Evolutionary conservation across 345 rosid genomes (phyloP), one percentile per base, ranked within the genome.

Genomic region (Punica granatum): DNA sequence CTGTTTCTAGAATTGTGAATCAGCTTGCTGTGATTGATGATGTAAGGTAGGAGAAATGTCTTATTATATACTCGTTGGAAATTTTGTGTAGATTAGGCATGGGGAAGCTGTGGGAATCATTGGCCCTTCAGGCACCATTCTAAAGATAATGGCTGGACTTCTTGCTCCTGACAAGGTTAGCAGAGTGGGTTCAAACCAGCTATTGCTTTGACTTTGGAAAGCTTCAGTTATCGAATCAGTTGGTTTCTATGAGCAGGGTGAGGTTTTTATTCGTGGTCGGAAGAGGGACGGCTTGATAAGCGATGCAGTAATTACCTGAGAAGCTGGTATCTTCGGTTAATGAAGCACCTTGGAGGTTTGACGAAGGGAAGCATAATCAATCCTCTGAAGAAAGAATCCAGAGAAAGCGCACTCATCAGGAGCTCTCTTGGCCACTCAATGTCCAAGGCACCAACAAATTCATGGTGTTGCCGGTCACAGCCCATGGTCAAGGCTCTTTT

Each of bases 91-190:
- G 99, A 94, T 94, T 78, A 86, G 97, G 77, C 91, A 85, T 58
- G 97, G 97, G 1, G 97, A 94, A 84, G 97, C 97, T 79, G 97
- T 91, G 74, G 99, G 99, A 69, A 86, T 94, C 75, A 94, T 91
- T 53, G 99, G 99, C 46, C 96, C 97, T 77, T 94, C 99, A 62
- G 99, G 99, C 64, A 94, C 99, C 0, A 76, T 91, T 83, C 80
- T 94, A 69, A 94, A 89, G 87, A 88, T 94, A 72, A 86, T 94
- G 31, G 95, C 97, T 32, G 99, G 99, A 70, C 99, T 94, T 81
- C 97, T 94, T 80, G 91, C 96, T 67, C 99, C 97, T 35, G 99
- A 94, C 84, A 81, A 86, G 92, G 99, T n/a, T 86, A 54, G 68
- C 61, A 41, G 35, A 63, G 25, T 76, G 71, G 37, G 53, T 65